Evolutionary conservation across 2,329 filamentous ascomycete species (phyloP).

Genomic region (Hyphodiscus sp.): DNA sequence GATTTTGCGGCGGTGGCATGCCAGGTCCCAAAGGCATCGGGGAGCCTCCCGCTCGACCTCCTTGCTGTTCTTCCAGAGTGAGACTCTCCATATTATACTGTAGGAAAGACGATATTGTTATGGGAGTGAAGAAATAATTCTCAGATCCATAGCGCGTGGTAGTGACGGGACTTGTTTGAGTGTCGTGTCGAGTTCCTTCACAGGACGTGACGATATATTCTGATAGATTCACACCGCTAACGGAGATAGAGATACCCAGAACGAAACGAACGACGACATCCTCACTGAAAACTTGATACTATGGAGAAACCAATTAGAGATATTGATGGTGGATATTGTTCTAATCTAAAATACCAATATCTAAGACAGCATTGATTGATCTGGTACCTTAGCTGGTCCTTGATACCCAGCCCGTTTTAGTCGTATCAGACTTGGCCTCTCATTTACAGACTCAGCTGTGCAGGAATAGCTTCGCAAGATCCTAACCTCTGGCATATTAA

Average conservation of each 20-base stretch:
- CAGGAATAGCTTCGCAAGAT: no score
- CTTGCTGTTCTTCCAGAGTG: conserved; percentile 40
- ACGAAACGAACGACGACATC: neutral
- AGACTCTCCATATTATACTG: conserved; percentile 47
- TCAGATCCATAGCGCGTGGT: conserved; percentile 22
- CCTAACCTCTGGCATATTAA: no score
- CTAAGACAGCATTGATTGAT: neutral
- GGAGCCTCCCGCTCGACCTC: conserved; percentile 11
- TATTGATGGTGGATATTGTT: neutral
- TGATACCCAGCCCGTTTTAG: neutral
- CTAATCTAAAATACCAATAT: neutral
- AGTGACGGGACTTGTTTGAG: neutral
- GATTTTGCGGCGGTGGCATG: conserved; percentile 31
- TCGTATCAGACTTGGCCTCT: neutral
- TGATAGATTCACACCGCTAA: conserved; percentile 3
- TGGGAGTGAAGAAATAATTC: conserved; percentile 9
- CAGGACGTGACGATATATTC: conserved; percentile 4
- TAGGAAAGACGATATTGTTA: conserved; percentile 16
- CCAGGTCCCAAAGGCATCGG: conserved; percentile 16
- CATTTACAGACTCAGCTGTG: no score
- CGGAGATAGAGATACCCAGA: neutral
- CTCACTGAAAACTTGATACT: neutral
- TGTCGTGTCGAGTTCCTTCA: neutral
- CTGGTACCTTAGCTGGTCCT: neutral
- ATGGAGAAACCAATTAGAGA: neutral